phyloP scores from a whole-genome alignment of 352 stramenopile genomes.

The Pythium chondricola region DNA sequence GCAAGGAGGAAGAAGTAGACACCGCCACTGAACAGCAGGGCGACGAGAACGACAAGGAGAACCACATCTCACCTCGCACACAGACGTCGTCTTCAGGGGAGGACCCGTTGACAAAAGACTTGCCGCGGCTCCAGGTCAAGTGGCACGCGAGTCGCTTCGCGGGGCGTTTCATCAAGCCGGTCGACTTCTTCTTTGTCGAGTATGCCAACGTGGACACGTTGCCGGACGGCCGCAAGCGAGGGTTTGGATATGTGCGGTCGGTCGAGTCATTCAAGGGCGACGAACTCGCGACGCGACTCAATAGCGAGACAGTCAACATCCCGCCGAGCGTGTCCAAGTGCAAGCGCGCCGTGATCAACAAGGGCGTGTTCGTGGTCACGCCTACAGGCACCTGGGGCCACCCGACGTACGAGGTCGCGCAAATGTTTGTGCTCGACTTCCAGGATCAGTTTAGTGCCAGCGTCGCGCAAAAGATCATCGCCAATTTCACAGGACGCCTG shows the following conservation, averaged over 20 bases:
- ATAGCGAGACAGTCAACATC: conserved; percentile 58
- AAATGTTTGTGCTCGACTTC: conserved; percentile 85
- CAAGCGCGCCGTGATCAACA: conserved; percentile 81
- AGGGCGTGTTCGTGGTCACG: conserved; percentile 68
- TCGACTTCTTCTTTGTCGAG: conserved; percentile 86
- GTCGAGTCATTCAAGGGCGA: conserved; percentile 81
- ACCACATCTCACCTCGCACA: conserved; percentile 27
- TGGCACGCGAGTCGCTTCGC: conserved; percentile 83
- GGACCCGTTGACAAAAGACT: conserved; percentile 31
- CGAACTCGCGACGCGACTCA: conserved; percentile 59
- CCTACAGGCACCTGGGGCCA: conserved; percentile 6
- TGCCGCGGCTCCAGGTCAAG: conserved; percentile 75
- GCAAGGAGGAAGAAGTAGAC: conserved; percentile 13
- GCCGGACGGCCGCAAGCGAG: conserved; percentile 50
- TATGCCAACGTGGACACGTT: conserved; percentile 77
- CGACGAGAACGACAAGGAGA: conserved; percentile 7
- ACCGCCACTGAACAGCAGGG: background rate
- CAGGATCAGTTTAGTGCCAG: conserved; percentile 65
- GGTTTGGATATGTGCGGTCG: conserved; percentile 73
- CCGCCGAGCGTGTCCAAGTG: conserved; percentile 78
- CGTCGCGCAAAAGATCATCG: conserved; percentile 61
- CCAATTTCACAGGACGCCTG: conserved; percentile 74
- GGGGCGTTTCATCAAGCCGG: conserved; percentile 71
- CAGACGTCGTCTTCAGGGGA: conserved; percentile 29
- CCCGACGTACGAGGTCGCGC: conserved; percentile 66